phyloP scores from a whole-genome alignment of 768 basidiomycete genomes.

The Amyloporia xantha region DNA sequence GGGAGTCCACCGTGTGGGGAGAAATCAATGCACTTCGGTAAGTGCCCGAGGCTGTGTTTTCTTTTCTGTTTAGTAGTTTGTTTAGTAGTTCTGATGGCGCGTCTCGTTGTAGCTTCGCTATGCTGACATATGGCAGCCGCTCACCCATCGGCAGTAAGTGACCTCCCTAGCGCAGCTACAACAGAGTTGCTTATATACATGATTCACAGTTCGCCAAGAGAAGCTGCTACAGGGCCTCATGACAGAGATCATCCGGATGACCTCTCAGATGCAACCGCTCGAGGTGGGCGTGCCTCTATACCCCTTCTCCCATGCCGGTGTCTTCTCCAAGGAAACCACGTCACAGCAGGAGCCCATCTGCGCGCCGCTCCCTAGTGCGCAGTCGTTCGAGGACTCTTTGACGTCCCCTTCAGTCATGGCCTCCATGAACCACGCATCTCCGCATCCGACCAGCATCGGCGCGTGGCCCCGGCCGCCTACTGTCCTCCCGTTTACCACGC shows the following conservation, averaged over 20 bases:
- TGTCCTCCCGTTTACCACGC: background rate
- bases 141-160: constrained; percentile 78
- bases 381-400: constrained; percentile 10
- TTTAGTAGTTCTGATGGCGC: background rate
- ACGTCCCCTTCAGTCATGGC: too few relatives aligned
- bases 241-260: constrained; percentile 79
- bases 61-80: too few relatives aligned
- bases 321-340: constrained; percentile 20
- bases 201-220: constrained; percentile 66
- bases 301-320: constrained; percentile 51
- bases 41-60: constrained; percentile 9
- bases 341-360: constrained; percentile 12
- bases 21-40: constrained; percentile 82
- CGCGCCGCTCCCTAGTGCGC: constrained; percentile 21
- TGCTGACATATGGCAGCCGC: constrained; percentile 72
- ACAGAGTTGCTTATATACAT: background rate
- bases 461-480: background rate
- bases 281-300: constrained; percentile 77
- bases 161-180: background rate
- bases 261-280: constrained; percentile 72
- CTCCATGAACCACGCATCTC: too few relatives aligned
- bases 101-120: constrained; percentile 74
- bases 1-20: constrained; percentile 78
- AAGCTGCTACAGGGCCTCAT: constrained; percentile 75
- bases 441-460: too few relatives aligned